Evolutionary conservation across 371 early-diverging fungal genomes (phyloP).

Genomic region (Smittium culicis): DNA sequence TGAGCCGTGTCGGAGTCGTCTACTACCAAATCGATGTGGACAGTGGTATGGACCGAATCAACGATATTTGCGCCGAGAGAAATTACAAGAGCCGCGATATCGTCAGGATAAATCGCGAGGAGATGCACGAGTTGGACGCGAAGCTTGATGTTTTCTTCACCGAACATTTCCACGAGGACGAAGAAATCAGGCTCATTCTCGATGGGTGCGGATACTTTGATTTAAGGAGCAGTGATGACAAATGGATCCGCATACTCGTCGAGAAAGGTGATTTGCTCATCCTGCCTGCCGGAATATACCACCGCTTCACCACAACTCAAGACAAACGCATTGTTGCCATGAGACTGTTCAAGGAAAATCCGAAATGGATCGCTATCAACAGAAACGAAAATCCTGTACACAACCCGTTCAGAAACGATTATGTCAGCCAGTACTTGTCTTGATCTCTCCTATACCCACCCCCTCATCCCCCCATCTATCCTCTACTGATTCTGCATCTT

Average conservation of each 20-base stretch:
- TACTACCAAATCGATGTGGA: background rate
- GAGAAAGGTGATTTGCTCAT: conserved; percentile 72
- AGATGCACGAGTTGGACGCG: conserved; percentile 67
- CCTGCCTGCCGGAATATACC: conserved; percentile 90
- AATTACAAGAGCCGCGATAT: conserved; percentile 80
- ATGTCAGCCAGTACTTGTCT: too few species aligned
- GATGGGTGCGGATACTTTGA: conserved; percentile 88
- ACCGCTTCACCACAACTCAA: conserved; percentile 87
- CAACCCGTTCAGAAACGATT: too few species aligned
- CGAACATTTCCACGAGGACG: conserved; percentile 94
- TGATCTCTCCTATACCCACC: too few species aligned
- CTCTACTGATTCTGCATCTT: too few species aligned
- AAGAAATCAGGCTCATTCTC: conserved; percentile 84
- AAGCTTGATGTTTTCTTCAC: conserved; percentile 80
- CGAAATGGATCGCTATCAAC: too few species aligned
- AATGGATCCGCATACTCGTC: conserved; percentile 79
- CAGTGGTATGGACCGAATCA: too few species aligned
- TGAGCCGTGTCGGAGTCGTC: background rate
- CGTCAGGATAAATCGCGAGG: conserved; percentile 60
- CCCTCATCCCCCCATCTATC: too few species aligned
- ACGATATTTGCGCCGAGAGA: conserved; percentile 55
- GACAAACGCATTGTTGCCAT: too few species aligned
- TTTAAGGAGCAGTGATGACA: conserved; percentile 56
- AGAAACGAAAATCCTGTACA: too few species aligned
- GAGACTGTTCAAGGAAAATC: too few species aligned